phyloP scores from a whole-genome alignment of 2,329 filamentous ascomycete species.

The Colletotrichum sp. region DNA sequence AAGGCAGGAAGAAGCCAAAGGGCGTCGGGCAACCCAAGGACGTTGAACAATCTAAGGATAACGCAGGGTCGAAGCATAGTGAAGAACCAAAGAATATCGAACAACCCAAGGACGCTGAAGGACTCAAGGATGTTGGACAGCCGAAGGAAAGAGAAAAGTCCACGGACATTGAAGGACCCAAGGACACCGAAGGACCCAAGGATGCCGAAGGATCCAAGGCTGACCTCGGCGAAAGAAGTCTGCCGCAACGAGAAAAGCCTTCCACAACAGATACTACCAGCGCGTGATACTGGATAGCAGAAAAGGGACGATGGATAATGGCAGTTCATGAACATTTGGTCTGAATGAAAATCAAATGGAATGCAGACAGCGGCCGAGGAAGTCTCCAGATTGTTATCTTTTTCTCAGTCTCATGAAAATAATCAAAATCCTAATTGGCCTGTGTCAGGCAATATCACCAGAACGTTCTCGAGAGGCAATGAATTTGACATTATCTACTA shows the following conservation, averaged over 20 bases:
- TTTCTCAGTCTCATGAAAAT: not conserved
- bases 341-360: not conserved
- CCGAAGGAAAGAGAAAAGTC: not conserved
- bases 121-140: not conserved
- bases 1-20: not conserved
- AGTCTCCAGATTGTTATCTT: not conserved
- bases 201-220: not conserved
- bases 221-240: not conserved
- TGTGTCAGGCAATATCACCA: not conserved
- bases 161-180: not conserved
- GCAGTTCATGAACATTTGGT: not conserved
- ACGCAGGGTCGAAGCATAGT: not conserved
- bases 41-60: not conserved
- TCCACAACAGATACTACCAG: not conserved
- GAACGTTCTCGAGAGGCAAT: not conserved
- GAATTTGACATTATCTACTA: no score
- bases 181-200: not conserved
- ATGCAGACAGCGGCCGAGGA: not conserved
- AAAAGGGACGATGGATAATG: not conserved
- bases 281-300: not conserved
- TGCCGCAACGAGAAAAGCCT: not conserved
- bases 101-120: not conserved
- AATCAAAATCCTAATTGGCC: accelerated
- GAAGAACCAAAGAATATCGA: not conserved
- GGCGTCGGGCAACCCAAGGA: not conserved